phyloP scores from a whole-genome alignment of 768 basidiomycete species.

The Termitomyces sp. region DNA sequence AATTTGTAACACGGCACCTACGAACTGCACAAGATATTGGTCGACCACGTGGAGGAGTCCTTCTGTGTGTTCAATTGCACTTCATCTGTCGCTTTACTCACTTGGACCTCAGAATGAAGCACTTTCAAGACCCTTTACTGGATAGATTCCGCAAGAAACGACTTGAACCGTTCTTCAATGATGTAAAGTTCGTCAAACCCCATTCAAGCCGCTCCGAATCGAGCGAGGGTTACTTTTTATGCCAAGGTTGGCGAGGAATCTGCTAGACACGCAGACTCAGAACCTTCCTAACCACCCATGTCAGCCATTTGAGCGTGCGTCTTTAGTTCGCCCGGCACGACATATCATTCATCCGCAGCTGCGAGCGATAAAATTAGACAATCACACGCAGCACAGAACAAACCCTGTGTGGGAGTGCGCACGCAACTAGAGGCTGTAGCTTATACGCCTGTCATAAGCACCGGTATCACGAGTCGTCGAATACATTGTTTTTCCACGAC shows the following conservation, averaged over 20 bases:
- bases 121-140: slow-evolving; percentile 75
- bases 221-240: slow-evolving; percentile 85
- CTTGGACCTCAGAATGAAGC: slow-evolving; percentile 62
- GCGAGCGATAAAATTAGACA: not conserved
- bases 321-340: not conserved
- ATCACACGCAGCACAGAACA: too few relatives aligned
- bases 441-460: not conserved
- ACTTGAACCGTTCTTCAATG: slow-evolving; percentile 62
- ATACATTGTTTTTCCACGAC: not conserved
- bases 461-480: not conserved
- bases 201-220: slow-evolving; percentile 76
- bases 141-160: slow-evolving; percentile 59
- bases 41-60: slow-evolving; percentile 44
- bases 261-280: not conserved
- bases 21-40: slow-evolving; percentile 43
- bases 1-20: slow-evolving; percentile 60
- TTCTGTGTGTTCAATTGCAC: slow-evolving; percentile 46
- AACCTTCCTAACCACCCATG: not conserved
- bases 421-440: not conserved
- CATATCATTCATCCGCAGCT: not conserved
- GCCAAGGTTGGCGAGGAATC: slow-evolving; percentile 61
- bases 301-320: not conserved
- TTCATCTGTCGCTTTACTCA: not conserved
- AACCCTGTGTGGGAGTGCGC: not conserved
- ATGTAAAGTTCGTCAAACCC: slow-evolving; percentile 76